Percentiles rank a stretch among this genome's conserved stretches.
Evolutionary conservation across 768 basidiomycete species (phyloP).

Genomic region (Gyrodon lividus): DNA sequence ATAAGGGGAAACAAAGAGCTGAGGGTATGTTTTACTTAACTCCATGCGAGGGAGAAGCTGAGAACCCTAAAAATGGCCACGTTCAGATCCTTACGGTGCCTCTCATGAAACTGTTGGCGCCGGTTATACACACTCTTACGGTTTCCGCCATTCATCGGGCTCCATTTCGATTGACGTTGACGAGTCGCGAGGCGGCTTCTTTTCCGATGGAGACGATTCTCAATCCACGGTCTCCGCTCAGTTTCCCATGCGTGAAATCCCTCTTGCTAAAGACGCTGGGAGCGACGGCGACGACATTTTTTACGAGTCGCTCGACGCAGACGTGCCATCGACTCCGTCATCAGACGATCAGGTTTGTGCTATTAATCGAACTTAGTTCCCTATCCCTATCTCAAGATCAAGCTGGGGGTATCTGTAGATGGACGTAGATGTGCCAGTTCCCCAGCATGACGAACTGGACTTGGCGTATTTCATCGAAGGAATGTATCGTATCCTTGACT

Average conservation of each 20-base stretch:
- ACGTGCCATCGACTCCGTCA: neutral
- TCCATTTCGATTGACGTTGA: neutral
- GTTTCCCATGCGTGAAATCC: neutral
- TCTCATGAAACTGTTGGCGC: neutral
- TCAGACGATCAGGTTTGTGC: slow-evolving; percentile 11
- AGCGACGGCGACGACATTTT: neutral
- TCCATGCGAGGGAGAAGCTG: neutral
- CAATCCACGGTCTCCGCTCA: neutral
- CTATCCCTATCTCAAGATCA: neutral
- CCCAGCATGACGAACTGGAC: slow-evolving; percentile 16
- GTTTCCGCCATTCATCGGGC: neutral
- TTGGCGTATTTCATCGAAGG: slow-evolving; percentile 36
- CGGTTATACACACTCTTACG: neutral
- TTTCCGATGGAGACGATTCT: neutral
- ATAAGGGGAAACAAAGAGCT: neutral
- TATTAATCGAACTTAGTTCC: neutral
- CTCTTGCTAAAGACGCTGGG: neutral
- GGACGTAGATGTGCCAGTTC: slow-evolving; percentile 7
- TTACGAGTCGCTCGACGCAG: neutral
- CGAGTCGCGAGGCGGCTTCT: neutral
- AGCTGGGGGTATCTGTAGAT: slow-evolving; percentile 17
- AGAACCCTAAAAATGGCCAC: neutral
- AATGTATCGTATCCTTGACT: slow-evolving; percentile 54
- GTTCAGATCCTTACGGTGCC: neutral
- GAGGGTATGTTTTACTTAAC: neutral